Evolutionary conservation across 83 land plant species (phyloP), one percentile per base, ranked within the genome.

Genomic region (Thuja plicata): DNA sequence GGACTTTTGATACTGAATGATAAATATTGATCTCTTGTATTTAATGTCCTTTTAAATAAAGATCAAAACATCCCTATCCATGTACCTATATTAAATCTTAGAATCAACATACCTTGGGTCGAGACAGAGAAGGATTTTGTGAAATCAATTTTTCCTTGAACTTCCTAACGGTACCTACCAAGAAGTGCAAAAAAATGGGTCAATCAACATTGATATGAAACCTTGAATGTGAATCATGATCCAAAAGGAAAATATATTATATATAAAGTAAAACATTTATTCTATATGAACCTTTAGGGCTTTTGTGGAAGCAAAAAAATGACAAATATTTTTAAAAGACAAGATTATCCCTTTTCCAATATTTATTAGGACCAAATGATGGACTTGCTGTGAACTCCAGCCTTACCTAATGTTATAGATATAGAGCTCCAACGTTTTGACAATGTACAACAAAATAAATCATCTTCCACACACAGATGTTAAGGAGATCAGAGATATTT

Each of bases 161-260:
- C 46, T 86, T 86, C 41, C 87, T 86, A 38, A 62, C 62, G n/a
- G 87, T 86, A 34, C 76, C 87, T 86, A 32, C 43, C 3, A 86
- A 86, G 38, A 24, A 35, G 8, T 41, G 38, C 34, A 38, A 35
- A 38, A 46, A 46, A 86, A 50, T 6, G 15, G 32, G 54, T 84
- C 60, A 32, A 50, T 84, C 60, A 84, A 84, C 38, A 48, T 3
- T 46, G 48, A 84, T 79, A 45, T 37, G 17, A 16, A 50, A 84
- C 32, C 60, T 50, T 84, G 21, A 48, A 79, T 79, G 79, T 79
- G 40, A 79, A 37, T 16, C 5, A 79, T 37, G 19, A 79, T 40
- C 46, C 82, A 40, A 38, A 79, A 0, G 35, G 32, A 15, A 76
- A 76, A 34, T 35, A 76, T 76, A 35, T 34, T 34, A 34, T 76